A percentile compares a stretch with the other conserved stretches of the same genome.
phyloP scores from a whole-genome alignment of 2,329 filamentous ascomycete species.

The Alternaria ventricosa region DNA sequence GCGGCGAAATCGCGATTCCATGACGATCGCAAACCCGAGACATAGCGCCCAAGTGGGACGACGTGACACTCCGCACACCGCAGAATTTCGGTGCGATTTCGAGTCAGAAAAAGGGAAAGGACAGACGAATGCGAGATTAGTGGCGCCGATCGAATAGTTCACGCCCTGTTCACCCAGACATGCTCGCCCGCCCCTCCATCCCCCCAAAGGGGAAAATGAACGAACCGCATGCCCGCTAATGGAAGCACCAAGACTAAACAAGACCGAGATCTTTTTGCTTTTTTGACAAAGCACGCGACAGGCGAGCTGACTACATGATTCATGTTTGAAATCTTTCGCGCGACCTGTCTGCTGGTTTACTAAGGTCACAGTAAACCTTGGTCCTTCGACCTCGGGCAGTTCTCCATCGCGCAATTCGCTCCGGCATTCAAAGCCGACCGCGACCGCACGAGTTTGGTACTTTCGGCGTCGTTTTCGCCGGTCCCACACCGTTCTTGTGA shows the following conservation, averaged over 20 bases:
- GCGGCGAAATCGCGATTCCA: background rate
- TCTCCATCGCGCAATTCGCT: background rate
- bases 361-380: background rate
- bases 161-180: conserved; percentile 14
- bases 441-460: background rate
- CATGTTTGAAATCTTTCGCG: background rate
- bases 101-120: background rate
- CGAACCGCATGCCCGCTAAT: background rate
- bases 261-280: background rate
- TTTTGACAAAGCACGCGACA: background rate
- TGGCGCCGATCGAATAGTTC: conserved; percentile 12
- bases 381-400: background rate
- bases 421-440: background rate
- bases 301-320: background rate
- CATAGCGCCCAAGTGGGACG: background rate
- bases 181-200: background rate
- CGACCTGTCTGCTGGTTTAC: background rate
- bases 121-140: background rate
- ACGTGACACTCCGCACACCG: background rate
- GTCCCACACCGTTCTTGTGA: background rate
- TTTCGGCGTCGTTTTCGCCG: background rate
- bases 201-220: background rate
- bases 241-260: background rate
- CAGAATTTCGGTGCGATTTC: background rate
- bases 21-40: background rate